A percentile compares a stretch with the other conserved stretches of the same genome.
These are phyloP conservation scores for Vigna mungo DNA, from an alignment of 306 rosid species.

Conservation along the genomic window DNA sequence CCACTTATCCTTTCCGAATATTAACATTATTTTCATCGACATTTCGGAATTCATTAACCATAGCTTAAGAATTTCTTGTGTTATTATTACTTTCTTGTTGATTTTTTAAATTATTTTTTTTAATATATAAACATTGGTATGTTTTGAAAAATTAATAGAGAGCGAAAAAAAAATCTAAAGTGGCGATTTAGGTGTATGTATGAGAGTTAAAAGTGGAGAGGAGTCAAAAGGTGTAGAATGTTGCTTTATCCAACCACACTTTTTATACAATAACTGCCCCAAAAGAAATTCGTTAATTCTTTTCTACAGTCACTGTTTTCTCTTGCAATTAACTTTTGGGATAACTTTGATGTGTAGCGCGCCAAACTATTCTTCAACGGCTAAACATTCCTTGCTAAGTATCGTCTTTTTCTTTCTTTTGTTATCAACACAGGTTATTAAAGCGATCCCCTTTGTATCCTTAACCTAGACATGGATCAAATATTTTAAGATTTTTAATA, in stretches of 20 bases:
- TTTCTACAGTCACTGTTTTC: conserved; percentile 47
- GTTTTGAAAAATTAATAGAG: no score
- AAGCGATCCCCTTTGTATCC: conserved; percentile 43
- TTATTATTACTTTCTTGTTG: no score
- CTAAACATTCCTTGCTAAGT: conserved; percentile 22
- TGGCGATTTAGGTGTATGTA: not conserved
- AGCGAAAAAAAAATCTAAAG: no score
- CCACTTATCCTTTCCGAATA: conserved; percentile 2
- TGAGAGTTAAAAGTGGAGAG: conserved; percentile 42
- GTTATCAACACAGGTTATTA: conserved; percentile 30
- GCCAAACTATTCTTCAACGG: conserved; percentile 28
- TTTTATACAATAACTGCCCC: conserved; percentile 63
- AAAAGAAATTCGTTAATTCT: conserved; percentile 69
- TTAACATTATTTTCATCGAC: no score
- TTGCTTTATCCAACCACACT: conserved; percentile 44
- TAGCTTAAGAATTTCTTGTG: no score
- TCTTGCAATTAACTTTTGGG: conserved; percentile 50
- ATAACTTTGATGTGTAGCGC: conserved; percentile 38
- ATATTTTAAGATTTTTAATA: no score
- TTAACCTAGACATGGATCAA: conserved; percentile 36
- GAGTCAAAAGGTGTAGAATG: conserved; percentile 52
- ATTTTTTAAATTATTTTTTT: no score
- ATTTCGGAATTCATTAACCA: no score
- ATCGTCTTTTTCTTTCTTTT: conserved; percentile 12
- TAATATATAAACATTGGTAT: no score